Evolutionary conservation across 768 basidiomycete species (phyloP), one percentile per base, ranked within the genome.

Genomic region (Termitomyces sp.): DNA sequence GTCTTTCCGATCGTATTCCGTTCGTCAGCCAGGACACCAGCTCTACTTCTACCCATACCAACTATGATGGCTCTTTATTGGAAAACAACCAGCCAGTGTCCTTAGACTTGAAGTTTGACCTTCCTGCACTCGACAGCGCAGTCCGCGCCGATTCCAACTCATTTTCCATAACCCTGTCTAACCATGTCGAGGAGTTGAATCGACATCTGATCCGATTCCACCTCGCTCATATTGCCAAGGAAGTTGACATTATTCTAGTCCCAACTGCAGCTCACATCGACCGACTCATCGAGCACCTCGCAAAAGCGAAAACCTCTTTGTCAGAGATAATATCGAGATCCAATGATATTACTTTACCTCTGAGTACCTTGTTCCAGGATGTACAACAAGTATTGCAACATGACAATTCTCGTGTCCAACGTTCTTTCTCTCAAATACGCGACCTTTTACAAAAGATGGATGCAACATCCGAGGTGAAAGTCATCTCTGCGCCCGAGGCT

Each of bases 141-240:
- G 85, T 91, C 56, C 85, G 91, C 30, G 67, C 79, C 12, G 85
- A 90, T 66, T 79, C 80, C 44, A 91, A 93, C 66, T 70, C 80
- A n/a, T 83, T 82, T 62, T 72, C 83, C 48, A 82, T 91, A 72
- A 73, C 79, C 56, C 76, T 91, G 16, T 75, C 75, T 3, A 83
- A 82, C n/a, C 75, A 71, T 28, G 56, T 84, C 35, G 81, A 84
- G 52, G 67, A 64, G 10, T 67, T 91, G 32, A 67, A 75, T 19
- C 76, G 78, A 54, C 76, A 79, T 42, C 71, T 73, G 14, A 69
- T 73, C 30, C 78, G 80, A 59, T 69, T 88, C 55, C 72, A 74
- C 25, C 69, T 87, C 19, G 79, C 82, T 14, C 72, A 71, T 34
- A 73, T 83, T 60, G 83, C 85, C 4, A 82, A 76, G 54, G 70